Conservation (phyloP, 2,329 filamentous ascomycete genomes). For the Achaetomium macrosporum region DNA sequence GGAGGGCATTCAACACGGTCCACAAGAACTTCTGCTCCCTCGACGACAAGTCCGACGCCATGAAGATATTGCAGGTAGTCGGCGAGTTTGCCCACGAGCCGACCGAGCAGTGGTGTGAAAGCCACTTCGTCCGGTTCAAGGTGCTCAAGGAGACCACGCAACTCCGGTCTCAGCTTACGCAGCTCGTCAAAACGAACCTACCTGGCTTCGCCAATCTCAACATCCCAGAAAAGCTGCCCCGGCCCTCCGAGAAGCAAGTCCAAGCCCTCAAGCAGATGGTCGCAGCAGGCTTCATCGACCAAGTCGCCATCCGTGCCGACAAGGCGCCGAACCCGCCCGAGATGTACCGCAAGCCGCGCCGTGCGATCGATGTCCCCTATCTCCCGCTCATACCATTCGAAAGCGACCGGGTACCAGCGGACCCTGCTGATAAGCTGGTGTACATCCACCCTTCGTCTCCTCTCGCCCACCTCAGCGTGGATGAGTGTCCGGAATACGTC, state of each 20-base stretch:
- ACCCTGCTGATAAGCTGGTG: slow-evolving; percentile 58
- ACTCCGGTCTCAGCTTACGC: slow-evolving; percentile 74
- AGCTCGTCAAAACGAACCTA: slow-evolving; percentile 71
- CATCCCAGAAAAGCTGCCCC: slow-evolving; percentile 51
- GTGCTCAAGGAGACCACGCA: slow-evolving; percentile 80
- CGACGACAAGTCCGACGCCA: slow-evolving; percentile 78
- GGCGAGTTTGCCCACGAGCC: slow-evolving; percentile 77
- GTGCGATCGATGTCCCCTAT: slow-evolving; percentile 91
- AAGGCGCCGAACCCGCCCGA: slow-evolving; percentile 68
- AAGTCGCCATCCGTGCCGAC: slow-evolving; percentile 88
- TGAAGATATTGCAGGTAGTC: slow-evolving; percentile 84
- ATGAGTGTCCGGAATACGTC: slow-evolving; percentile 79
- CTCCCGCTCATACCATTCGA: slow-evolving; percentile 71
- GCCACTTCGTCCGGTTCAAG: slow-evolving; percentile 82
- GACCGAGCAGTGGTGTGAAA: slow-evolving; percentile 67
- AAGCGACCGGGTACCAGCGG: slow-evolving; percentile 31
- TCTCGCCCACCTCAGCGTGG: slow-evolving; percentile 61
- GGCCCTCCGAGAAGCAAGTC: slow-evolving; percentile 61
- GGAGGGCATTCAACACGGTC: slow-evolving; percentile 59
- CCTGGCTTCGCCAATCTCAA: slow-evolving; percentile 55
- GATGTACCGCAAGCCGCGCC: slow-evolving; percentile 61
- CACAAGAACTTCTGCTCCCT: slow-evolving; percentile 74
- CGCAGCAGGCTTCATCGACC: slow-evolving; percentile 87
- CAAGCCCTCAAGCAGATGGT: slow-evolving; percentile 84
- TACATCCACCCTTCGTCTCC: slow-evolving; percentile 85